Base-by-base conservation (phyloP, 2,329 filamentous ascomycete species). In the Talaromyces sp. region DNA sequence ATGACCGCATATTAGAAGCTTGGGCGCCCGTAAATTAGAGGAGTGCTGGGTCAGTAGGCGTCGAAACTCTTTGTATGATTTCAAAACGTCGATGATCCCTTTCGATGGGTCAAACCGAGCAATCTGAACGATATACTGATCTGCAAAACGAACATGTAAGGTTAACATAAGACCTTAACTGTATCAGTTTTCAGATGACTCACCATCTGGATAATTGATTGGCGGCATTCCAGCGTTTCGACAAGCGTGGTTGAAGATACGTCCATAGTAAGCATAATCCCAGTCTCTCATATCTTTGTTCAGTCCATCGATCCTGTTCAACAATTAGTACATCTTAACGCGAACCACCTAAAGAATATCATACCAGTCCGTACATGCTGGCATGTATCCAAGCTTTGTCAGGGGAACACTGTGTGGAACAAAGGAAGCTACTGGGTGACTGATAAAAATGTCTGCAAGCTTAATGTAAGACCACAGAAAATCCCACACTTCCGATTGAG, bases 361-460 rank as follows among this genome's bases (percentile, higher is more conserved):
- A 47, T 47, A 47, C 43, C 43, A 47, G n/a, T 47, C 43, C 1
- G 43, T 47, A 47, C n/a, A 25, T 13, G 43, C 43, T 47, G 43
- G 43, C 43, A 47, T 47, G 43, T 47, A 93, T 1, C 86, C 87
- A 0, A 94, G 88, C 69, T 86, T 90, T 61, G 88, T 81, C 0
- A 76, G 78, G 1, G 88, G 86, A 5, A 95, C 89, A 65, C 82
- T 87, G 37, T 82, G 78, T 2, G 91, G 91, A 10, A 95, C 90
- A 69, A 94, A 95, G 27, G 84, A 82, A 47, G 86, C 86, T 62
- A 94, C 90, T 0, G 91, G 91, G 70, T 95, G 91, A 71, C 89
- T 92, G 76, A 95, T 89, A 77, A 93, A 95, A 74, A 92, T 81
- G 75, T 95, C 91, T 10, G 89, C 87, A 1, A 84, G 77, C 72